Evolutionary conservation across 2,329 filamentous ascomycete species (phyloP), one percentile per base, ranked within the genome.

Genomic region (Fusarium nematophilum): DNA sequence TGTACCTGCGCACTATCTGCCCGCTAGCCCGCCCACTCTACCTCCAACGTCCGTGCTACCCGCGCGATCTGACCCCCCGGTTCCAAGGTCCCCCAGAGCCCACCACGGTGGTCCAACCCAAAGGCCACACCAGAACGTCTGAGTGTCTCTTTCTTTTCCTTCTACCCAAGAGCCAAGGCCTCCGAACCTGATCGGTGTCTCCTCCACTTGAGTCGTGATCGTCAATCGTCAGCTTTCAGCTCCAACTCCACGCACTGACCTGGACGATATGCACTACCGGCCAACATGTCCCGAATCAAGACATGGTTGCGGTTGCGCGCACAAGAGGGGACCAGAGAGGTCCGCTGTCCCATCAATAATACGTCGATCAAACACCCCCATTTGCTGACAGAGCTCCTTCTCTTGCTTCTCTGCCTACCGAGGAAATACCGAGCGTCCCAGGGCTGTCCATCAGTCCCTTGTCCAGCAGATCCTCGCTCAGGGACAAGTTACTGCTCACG

Each of bases 401-500:
- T 25, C 31, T 5, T 33, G 13, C 30, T 33, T 34, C 27, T 45
- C 29, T 48, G 25, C 46, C 40, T 38, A 29, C 59, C 59, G 50
- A 50, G 49, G 50, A 43, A 23, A 17, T 54, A 59, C 23, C 54
- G 27, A 46, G 15, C 36, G 29, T 38, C 42, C 46, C 59, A 36
- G 9, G 29, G 14, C 9, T 17, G 42, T 31, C 45, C 33, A 23
- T 25, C 21, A 42, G 23, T 26, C 27, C 39, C 15, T 27, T 29
- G 44, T 37, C 30, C 34, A 27, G n/a, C n/a, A n/a, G n/a, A n/a
- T n/a, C n/a, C n/a, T n/a, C n/a, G n/a, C n/a, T n/a, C n/a, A n/a
- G n/a, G n/a, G n/a, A n/a, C n/a, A n/a, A n/a, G n/a, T n/a, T n/a
- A 31, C 18, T 15, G 25, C 36, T 62, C 53, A 59, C 68, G 74